Conservation (phyloP, 176 grass and related monocot genomes). For the Metroxylon sagu region DNA sequence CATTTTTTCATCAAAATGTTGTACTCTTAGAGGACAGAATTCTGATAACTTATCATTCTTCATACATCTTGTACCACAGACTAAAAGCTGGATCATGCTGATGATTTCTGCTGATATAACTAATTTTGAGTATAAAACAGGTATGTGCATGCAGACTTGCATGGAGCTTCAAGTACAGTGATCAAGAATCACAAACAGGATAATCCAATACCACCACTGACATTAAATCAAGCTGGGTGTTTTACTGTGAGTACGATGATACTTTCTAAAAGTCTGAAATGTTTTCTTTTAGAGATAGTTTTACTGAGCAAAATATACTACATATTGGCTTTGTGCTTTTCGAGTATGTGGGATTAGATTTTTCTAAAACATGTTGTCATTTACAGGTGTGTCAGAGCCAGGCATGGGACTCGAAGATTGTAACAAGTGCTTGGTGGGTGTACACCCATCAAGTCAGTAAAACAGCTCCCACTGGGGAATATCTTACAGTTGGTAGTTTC, state of each 20-base stretch:
- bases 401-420: conserved; percentile 96
- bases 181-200: conserved; percentile 92
- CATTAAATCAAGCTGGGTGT: conserved; percentile 89
- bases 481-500: conserved; percentile 95
- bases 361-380: conserved; percentile 7
- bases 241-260: conserved; percentile 65
- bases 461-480: conserved; percentile 90
- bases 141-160: conserved; percentile 87
- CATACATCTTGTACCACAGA: no score
- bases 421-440: conserved; percentile 98
- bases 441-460: conserved; percentile 98
- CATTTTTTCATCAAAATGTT: no score
- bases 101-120: not conserved
- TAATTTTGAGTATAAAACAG: conserved; percentile 30
- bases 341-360: no score
- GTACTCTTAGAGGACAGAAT: no score
- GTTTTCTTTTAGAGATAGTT: no score
- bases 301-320: no score
- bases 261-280: no score
- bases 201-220: conserved; percentile 73
- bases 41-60: no score
- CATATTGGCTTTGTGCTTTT: no score
- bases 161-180: conserved; percentile 96
- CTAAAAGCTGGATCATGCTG: not conserved
- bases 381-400: conserved; percentile 90